Conservation (phyloP, 805 yeast species). For the Pichia cabralensis region DNA sequence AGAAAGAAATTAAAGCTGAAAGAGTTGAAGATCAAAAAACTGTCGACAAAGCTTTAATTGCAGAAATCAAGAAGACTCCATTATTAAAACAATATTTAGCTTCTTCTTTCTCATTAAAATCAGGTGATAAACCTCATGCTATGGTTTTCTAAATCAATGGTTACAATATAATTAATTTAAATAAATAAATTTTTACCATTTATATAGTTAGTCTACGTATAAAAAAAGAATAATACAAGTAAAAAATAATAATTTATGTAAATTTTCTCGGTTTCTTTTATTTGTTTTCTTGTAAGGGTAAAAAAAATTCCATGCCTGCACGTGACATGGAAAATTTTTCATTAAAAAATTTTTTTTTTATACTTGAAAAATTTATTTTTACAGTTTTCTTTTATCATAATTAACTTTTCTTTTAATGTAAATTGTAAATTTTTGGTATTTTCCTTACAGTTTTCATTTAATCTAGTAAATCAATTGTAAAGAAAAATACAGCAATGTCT, state of each 20-base stretch:
- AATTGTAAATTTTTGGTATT: too few relatives aligned
- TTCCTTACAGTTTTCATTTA: too few relatives aligned
- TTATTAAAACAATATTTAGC: conserved; percentile 94
- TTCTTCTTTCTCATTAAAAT: conserved; percentile 90
- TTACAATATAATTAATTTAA: too few relatives aligned
- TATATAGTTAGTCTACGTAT: conserved; percentile 4
- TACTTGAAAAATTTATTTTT: too few relatives aligned
- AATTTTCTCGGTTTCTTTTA: too few relatives aligned
- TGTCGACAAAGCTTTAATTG: conserved; percentile 84
- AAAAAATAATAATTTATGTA: conserved; percentile 7
- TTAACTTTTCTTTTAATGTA: too few relatives aligned
- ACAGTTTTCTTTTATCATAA: too few relatives aligned
- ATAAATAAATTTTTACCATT: conserved; percentile 9
- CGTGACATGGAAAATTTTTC: too few relatives aligned
- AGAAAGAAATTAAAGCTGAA: conserved; percentile 84
- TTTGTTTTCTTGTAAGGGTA: too few relatives aligned
- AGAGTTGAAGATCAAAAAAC: conserved; percentile 95
- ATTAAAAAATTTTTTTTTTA: too few relatives aligned
- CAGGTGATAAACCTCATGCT: conserved; percentile 97
- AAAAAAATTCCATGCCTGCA: too few relatives aligned
- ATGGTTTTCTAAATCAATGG: conserved; percentile 84
- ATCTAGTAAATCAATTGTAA: too few relatives aligned
- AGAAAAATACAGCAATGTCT: conserved; percentile 42
- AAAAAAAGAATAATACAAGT: conserved; percentile 9
- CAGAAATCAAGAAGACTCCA: conserved; percentile 96